Conservation (phyloP, 495 filamentous ascomycete species). For the Talaromyces liani region DNA sequence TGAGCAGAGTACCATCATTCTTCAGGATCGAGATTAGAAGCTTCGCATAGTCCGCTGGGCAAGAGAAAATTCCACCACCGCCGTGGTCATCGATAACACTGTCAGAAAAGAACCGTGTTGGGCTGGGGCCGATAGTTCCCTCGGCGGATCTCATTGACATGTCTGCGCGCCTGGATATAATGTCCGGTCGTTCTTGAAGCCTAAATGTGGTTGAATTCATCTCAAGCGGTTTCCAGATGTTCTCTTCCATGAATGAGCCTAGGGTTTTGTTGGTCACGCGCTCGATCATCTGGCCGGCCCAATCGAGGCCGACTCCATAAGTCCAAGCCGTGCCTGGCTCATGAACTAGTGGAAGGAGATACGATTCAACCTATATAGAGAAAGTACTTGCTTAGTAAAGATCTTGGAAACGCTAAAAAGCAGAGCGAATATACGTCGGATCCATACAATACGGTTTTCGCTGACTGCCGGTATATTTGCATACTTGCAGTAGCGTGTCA, state of each 20-base stretch:
- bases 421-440: no score
- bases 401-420: no score
- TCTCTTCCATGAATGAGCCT: neutral
- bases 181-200: neutral
- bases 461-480: neutral
- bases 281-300: constrained; percentile 35
- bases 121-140: neutral
- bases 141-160: neutral
- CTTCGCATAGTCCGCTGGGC: neutral
- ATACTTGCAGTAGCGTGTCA: neutral
- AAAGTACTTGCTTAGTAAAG: no score
- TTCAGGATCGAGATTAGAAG: neutral
- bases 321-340: constrained; percentile 46
- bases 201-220: neutral
- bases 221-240: constrained; percentile 2
- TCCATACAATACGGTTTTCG: neutral
- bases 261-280: neutral
- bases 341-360: constrained; percentile 34
- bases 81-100: neutral
- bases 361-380: neutral
- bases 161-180: neutral
- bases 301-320: constrained; percentile 50
- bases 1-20: neutral
- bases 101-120: neutral
- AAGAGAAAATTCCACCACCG: neutral